Evolutionary conservation across 805 yeast genomes (phyloP).

Genomic region (Pichia californica): DNA sequence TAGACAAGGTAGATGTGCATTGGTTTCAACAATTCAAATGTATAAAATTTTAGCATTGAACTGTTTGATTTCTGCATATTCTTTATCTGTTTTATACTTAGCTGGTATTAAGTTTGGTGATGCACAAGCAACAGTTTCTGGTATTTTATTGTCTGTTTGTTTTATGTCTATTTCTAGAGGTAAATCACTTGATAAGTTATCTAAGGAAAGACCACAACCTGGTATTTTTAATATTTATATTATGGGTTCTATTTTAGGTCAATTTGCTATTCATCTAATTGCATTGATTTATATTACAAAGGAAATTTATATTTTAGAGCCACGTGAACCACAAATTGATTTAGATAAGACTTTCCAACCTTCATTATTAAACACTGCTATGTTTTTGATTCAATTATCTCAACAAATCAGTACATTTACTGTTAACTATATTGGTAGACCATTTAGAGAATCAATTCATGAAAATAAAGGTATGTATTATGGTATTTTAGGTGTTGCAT

Average conservation of each 20-base stretch:
- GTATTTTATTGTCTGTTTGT: conserved; percentile 84
- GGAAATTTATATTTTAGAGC: conserved; percentile 83
- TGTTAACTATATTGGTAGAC: conserved; percentile 94
- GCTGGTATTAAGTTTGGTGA: conserved; percentile 99
- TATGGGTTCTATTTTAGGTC: conserved; percentile 96
- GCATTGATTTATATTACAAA: conserved; percentile 77
- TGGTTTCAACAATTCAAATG: conserved; percentile 97
- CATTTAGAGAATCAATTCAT: conserved; percentile 84
- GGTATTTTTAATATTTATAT: conserved; percentile 93
- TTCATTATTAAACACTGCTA: conserved; percentile 90
- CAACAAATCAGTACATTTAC: conserved; percentile 98
- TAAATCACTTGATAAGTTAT: conserved; percentile 78
- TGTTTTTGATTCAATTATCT: conserved; percentile 86
- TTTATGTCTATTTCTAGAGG: conserved; percentile 94
- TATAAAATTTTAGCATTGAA: conserved; percentile 95
- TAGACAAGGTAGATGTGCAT: conserved; percentile 97
- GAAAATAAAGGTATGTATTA: conserved; percentile 97
- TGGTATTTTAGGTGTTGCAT: conserved; percentile 87
- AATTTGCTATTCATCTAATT: conserved; percentile 85
- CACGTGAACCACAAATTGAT: conserved; percentile 86
- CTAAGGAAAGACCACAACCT: conserved; percentile 93
- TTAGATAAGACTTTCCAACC: conserved; percentile 85
- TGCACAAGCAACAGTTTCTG: conserved; percentile 96
- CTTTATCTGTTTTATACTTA: conserved; percentile 84
- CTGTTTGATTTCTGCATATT: conserved; percentile 94